These are phyloP conservation scores for Lathyrus aphaca DNA, from an alignment of 306 rosid species.

Conservation along the genomic window DNA sequence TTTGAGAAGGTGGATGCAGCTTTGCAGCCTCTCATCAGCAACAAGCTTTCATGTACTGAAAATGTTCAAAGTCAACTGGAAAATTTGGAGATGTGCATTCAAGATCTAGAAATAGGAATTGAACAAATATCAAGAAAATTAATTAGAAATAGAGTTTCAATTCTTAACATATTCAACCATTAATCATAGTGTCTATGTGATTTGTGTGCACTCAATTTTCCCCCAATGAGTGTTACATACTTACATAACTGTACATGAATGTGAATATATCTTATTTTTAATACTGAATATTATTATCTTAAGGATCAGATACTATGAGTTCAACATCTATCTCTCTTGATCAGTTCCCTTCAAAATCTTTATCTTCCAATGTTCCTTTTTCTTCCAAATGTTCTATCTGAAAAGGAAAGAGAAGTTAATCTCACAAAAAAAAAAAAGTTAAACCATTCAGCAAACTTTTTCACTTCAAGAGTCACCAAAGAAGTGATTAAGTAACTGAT, in stretches of 20 bases:
- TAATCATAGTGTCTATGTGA: not conserved
- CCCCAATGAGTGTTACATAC: conserved; percentile 29
- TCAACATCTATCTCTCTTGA: conserved; percentile 9
- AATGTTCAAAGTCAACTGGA: conserved; percentile 34
- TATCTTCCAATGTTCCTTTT: conserved; percentile 1
- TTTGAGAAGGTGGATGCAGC: conserved; percentile 41
- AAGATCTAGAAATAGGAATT: conserved; percentile 42
- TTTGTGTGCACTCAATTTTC: conserved; percentile 30
- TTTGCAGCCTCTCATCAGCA: conserved; percentile 20
- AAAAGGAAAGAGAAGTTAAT: not conserved
- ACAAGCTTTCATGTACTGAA: conserved; percentile 34
- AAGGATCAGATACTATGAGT: conserved; percentile 22
- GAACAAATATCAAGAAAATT: conserved; percentile 43
- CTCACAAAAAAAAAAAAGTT: not conserved
- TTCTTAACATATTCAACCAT: conserved; percentile 46
- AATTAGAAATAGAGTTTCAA: conserved; percentile 41
- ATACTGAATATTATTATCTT: conserved; percentile 13
- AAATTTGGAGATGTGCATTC: conserved; percentile 40
- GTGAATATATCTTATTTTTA: conserved; percentile 6
- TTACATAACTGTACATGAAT: conserved; percentile 37
- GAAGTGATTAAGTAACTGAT: not conserved
- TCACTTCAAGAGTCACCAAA: conserved; percentile 6
- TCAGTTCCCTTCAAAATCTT: conserved; percentile 2
- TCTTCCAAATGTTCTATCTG: not conserved
- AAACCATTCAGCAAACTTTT: not conserved